Percentiles rank a stretch among this genome's conserved stretches.
Evolutionary conservation across 176 grass and related monocot species (phyloP).

Genomic region (Olyra latifolia): DNA sequence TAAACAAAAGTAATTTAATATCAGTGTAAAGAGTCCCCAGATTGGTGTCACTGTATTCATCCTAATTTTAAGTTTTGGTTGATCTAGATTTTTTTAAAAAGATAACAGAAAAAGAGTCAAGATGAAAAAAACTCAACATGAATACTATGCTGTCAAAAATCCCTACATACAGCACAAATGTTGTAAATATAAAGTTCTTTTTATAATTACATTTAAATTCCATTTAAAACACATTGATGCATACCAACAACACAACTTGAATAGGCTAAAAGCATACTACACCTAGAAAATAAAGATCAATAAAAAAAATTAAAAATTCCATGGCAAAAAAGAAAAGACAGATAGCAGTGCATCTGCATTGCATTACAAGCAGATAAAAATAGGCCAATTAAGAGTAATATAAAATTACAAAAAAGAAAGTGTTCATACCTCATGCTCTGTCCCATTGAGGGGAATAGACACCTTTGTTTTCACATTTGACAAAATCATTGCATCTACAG

Average conservation of each 20-base stretch:
- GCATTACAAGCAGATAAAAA: conserved; percentile 19
- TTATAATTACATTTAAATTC: not conserved
- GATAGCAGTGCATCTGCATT: conserved; percentile 2
- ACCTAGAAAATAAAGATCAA: not conserved
- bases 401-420: conserved; percentile 16
- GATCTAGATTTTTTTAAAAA: conserved; percentile 9
- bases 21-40: not conserved
- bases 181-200: not conserved
- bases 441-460: conserved; percentile 62
- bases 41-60: conserved; percentile 6
- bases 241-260: not conserved
- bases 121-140: not conserved
- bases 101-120: not conserved
- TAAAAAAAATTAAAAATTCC: not conserved
- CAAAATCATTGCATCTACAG: conserved; percentile 72
- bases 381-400: conserved; percentile 6
- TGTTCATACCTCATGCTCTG: conserved; percentile 67
- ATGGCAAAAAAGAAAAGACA: not conserved
- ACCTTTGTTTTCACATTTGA: conserved; percentile 65
- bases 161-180: not conserved
- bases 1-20: not conserved
- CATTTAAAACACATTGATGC: not conserved
- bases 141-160: not conserved
- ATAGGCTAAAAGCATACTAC: not conserved
- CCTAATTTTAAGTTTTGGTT: not conserved